These are phyloP conservation scores for Suillus americanus DNA, from an alignment of 768 basidiomycete genomes.

Conservation along the genomic window DNA sequence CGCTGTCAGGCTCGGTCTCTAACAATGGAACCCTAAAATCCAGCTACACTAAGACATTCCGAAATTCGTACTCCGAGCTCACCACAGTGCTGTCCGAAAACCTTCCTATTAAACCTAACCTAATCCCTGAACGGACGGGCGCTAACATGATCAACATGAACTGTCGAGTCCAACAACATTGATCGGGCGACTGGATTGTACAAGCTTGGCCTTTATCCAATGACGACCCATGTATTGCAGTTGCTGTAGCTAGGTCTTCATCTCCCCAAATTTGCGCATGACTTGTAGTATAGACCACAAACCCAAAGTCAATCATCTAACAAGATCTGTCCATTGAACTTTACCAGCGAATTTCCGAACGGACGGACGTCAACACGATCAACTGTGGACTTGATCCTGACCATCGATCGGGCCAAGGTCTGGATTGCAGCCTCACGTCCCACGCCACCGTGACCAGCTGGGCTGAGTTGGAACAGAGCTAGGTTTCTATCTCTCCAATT, in stretches of 20 bases:
- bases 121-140: neutral
- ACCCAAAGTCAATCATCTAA: neutral
- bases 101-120: neutral
- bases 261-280: neutral
- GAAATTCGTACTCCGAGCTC: neutral
- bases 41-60: neutral
- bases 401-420: neutral
- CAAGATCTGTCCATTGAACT: neutral
- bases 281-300: neutral
- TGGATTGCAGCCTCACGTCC: neutral
- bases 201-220: neutral
- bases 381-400: neutral
- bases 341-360: neutral
- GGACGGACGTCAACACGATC: neutral
- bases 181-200: neutral
- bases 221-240: neutral
- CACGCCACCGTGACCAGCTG: neutral
- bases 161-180: neutral
- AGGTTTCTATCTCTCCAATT: neutral
- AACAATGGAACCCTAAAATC: neutral
- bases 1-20: neutral
- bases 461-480: neutral
- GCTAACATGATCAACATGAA: neutral
- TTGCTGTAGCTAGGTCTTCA: neutral
- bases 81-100: neutral